phyloP scores from a whole-genome alignment of 2,329 filamentous ascomycete genomes.

The Macroventuria anomochaeta region DNA sequence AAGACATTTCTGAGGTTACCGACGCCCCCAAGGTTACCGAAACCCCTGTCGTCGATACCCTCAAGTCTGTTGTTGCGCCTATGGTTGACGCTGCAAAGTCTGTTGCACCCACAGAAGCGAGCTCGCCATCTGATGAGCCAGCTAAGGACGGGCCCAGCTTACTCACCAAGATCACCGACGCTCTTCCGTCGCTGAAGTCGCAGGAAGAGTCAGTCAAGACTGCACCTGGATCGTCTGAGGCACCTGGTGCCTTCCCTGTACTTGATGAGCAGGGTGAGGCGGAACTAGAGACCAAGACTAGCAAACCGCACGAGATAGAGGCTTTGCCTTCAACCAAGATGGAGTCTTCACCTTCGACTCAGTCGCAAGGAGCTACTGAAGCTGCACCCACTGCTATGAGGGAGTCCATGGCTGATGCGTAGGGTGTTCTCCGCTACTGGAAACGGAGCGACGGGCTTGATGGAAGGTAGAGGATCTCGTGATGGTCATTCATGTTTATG shows the following conservation, averaged over 20 bases:
- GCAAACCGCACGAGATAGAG: neutral
- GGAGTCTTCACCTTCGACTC: slow-evolving; percentile 6
- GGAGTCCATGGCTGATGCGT: slow-evolving; percentile 9
- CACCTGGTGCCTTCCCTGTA: slow-evolving; percentile 31
- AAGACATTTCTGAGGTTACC: neutral
- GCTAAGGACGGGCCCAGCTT: slow-evolving; percentile 10
- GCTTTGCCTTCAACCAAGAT: neutral
- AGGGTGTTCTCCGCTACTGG: neutral
- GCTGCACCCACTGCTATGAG: slow-evolving; percentile 7
- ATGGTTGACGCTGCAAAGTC: slow-evolving; percentile 11
- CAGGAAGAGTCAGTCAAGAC: slow-evolving; percentile 10
- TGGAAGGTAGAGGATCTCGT: neutral
- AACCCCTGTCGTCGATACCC: neutral
- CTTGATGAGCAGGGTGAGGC: slow-evolving; percentile 7
- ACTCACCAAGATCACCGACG: slow-evolving; percentile 11
- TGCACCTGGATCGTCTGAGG: slow-evolving; percentile 23
- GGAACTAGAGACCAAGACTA: neutral
- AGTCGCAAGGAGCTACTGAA: slow-evolving; percentile 12
- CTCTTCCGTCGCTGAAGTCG: slow-evolving; percentile 9
- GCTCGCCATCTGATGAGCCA: slow-evolving; percentile 8
- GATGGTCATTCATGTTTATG: neutral
- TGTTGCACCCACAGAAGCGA: neutral
- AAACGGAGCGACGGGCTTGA: neutral
- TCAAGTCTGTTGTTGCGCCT: slow-evolving; percentile 7
- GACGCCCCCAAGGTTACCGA: slow-evolving; percentile 1